Base-by-base conservation (phyloP, 2,329 filamentous ascomycete genomes). In the Aurifilum marmelostoma region DNA sequence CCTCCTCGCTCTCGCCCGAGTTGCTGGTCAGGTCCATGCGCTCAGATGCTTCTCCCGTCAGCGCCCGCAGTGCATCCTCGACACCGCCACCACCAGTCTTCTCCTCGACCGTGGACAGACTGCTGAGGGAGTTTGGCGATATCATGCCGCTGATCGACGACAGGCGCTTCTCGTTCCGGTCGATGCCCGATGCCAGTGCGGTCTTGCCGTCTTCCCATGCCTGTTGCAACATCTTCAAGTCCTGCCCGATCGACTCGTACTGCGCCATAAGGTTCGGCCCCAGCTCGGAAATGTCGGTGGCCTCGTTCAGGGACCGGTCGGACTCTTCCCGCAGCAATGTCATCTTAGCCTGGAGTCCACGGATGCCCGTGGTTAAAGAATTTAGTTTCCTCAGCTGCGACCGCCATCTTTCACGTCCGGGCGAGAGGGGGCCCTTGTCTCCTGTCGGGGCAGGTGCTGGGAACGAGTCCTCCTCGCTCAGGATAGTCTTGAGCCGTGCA, bases 261-360 rank as follows among this genome's bases (percentile, higher is more conserved):
- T 98, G 96, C 29, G 89, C 82, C 85, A 97, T 90, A 52, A 98
- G 85, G 71, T 89, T 90, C 0, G 90, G 87, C 0, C 92, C 93
- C 21, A 97, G 86, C 73, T 97, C 92, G 4, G 89, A 88, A 24
- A 92, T 88, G 73, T 91, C 88, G 69, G 85, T 84, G 50, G 92
- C 89, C 74, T 91, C 89, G 75, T 97, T 92, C 37, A 97, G 80
- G 58, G 89, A 89, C 70, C 88, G 88, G 76, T 92, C 93, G 0
- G 94, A 97, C 78, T 97, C 94, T 78, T 99, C 96, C 63, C 93
- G 89, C 67, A 98, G 82, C 9, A 99, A 85, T 70, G 97, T 94
- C 82, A 99, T 89, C 79, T 98, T 99, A 47, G 96, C 96, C 79
- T 98, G 95, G 63, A 99, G 85, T 14, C 93, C 92, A 37, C 94